Base-by-base conservation (phyloP, 768 basidiomycete species). In the Tremella mesenterica region DNA sequence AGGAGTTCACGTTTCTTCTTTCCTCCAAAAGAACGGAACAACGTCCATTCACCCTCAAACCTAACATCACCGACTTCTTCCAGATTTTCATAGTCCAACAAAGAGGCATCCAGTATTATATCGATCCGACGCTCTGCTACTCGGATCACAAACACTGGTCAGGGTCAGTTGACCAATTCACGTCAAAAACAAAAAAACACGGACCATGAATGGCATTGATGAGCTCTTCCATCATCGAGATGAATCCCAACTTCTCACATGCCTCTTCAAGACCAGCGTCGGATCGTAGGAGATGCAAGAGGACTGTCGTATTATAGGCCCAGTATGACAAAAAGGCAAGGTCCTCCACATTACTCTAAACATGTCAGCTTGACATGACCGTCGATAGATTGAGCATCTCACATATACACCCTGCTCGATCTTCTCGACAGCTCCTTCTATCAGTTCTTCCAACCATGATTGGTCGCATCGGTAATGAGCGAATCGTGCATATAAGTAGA, bases 61-160 rank as follows among this genome's bases (percentile, higher is more conserved):
- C 88, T 84, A 18, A 97, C 77, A 27, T 81, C 79, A 48, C 86
- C 87, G 50, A 89, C 83, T 18, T 76, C 76, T 1, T 85, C 81
- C n/a, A 83, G 77, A 0, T 88, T 80, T 8, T 85, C 80, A 65
- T 86, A 83, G 47, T 96, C 90, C 44, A 99, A 79, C 45, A 97
- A 74, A 0, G 86, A 81, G 0, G 80, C 73, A 65, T 97, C 91
- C 9, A 99, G 78, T 25, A 95, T 75, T 45, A 82, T 79, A 71
- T 97, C 93, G 73, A 96, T 87, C 59, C 81, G 81, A 49, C 85
- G 79, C 73, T 99, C 95, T 7, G 86, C 85, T 60, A 86, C 84
- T 49, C 95, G 86, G 57, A 96, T 93, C 61, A 97, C 83, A 72
- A 96, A 95, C 21, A 96, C 95, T 95, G 61, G n/a, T n/a, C n/a